Evolutionary conservation across 768 basidiomycete species (phyloP), one percentile per base, ranked within the genome.

Genomic region (Phaeolepiota aurea): DNA sequence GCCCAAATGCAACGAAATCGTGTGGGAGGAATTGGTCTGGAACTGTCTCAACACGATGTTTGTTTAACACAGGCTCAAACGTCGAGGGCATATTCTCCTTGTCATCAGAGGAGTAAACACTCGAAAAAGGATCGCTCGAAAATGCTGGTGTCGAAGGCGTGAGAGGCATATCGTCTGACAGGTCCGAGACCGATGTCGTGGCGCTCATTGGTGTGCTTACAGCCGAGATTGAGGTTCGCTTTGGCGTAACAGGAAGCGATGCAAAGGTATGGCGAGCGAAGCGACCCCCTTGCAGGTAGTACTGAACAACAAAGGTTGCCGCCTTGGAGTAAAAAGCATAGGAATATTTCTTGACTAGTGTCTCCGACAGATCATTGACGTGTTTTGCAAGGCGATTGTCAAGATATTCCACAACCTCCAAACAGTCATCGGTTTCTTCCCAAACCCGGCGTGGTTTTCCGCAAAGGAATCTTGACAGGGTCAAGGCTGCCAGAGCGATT

Each of bases 331-430:
- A 98, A 66, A 93, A 96, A 32, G 84, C 83, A 52, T 89, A 92
- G 3, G 93, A 93, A 66, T 99, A 97, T 68, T 99, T 99, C 70
- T 93, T 91, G 57, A 97, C 80, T 54, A 97, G 70, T n/a, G 87
- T 92, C 61, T 94, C 87, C 10, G 94, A 97, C 21, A 99, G 74
- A 48, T 88, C 85, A 54, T 92, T 87, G 66, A 94, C 83, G 55
- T 89, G 80, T 57, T 83, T 84, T 20, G 86, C 77, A 52, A 98
- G 74, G 48, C 88, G 83, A 43, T 65, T 79, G 64, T 99, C 94
- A 56, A 99, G 74, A 44, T 77, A 74, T 35, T 87, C 81, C 22
- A 94, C 82, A 45, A 96, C 81, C 53, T 91, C 82, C 19, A 87
- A 64, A 49, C 81, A 84, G 43, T 87, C 81, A 11, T 83, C 82